Conservation (phyloP, 2,329 filamentous ascomycete species). For the Pseudonectria buxi region DNA sequence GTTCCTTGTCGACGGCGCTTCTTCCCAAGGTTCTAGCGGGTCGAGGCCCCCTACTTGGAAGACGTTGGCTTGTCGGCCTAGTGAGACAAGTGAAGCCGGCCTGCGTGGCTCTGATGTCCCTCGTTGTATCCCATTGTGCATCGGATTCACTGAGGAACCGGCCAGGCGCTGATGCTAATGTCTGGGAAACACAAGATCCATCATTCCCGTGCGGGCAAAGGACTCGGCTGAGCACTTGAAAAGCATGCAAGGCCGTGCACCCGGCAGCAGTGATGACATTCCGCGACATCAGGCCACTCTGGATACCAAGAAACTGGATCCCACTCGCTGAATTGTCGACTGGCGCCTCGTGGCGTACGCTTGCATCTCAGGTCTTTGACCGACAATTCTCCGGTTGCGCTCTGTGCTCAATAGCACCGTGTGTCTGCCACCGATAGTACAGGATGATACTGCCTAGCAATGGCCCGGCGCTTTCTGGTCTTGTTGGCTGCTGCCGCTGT, state of each 20-base stretch:
- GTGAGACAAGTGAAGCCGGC: neutral
- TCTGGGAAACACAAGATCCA: neutral
- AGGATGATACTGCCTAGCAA: too few species aligned
- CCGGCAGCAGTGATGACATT: conserved; percentile 10
- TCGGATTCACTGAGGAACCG: too few species aligned
- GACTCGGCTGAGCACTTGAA: conserved; percentile 10
- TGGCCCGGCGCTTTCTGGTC: too few species aligned
- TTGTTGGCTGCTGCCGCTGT: too few species aligned
- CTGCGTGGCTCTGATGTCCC: neutral
- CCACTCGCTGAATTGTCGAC: conserved; percentile 11
- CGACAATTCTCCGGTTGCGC: conserved; percentile 11
- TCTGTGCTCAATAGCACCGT: too few species aligned
- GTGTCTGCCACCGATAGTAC: too few species aligned
- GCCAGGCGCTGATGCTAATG: too few species aligned
- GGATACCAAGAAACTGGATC: conserved; percentile 10
- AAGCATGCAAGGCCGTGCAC: conserved; percentile 10
- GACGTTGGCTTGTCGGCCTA: neutral
- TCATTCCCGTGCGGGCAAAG: conserved; percentile 4
- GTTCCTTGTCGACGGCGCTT: too few species aligned
- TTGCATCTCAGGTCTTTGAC: conserved; percentile 15
- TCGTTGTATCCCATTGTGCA: too few species aligned
- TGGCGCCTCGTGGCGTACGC: conserved; percentile 16
- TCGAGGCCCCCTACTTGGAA: neutral
- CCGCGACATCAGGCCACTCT: conserved; percentile 17
- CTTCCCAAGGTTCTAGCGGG: too few species aligned